A percentile compares a stretch with the other conserved stretches of the same genome.
Conservation (phyloP, 2,329 filamentous ascomycete species). For the Epichloe uncinata region DNA sequence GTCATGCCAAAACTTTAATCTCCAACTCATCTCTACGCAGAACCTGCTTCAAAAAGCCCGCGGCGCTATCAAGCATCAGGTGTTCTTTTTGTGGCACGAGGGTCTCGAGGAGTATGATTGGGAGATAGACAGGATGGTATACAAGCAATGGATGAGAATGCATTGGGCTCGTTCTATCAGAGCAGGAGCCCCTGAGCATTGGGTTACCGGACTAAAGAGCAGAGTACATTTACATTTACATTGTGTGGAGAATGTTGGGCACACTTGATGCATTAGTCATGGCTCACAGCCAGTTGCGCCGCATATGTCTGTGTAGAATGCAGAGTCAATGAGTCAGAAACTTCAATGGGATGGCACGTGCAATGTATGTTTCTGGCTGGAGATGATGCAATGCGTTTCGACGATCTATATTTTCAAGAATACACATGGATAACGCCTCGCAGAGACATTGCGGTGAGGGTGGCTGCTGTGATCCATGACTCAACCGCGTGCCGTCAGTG, state of each 20-base stretch:
- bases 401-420: too few relatives aligned
- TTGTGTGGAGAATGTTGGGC: not conserved
- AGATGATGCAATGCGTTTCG: too few relatives aligned
- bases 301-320: too few relatives aligned
- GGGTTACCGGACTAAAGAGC: conserved; percentile 49
- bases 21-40: not conserved
- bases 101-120: conserved; percentile 19
- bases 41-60: not conserved
- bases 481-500: not conserved
- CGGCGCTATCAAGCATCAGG: conserved; percentile 5
- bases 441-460: not conserved
- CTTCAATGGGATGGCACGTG: too few relatives aligned
- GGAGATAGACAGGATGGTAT: conserved; percentile 10
- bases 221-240: conserved; percentile 39
- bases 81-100: not conserved
- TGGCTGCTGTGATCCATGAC: not conserved
- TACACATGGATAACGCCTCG: not conserved
- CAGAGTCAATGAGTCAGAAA: too few relatives aligned
- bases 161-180: conserved; percentile 47
- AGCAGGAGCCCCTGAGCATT: conserved; percentile 44
- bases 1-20: not conserved
- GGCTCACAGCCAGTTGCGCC: too few relatives aligned
- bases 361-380: too few relatives aligned
- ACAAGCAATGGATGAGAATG: not conserved
- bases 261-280: too few relatives aligned